phyloP scores from a whole-genome alignment of 306 rosid genomes.

The Lathyrus tuberosus region DNA sequence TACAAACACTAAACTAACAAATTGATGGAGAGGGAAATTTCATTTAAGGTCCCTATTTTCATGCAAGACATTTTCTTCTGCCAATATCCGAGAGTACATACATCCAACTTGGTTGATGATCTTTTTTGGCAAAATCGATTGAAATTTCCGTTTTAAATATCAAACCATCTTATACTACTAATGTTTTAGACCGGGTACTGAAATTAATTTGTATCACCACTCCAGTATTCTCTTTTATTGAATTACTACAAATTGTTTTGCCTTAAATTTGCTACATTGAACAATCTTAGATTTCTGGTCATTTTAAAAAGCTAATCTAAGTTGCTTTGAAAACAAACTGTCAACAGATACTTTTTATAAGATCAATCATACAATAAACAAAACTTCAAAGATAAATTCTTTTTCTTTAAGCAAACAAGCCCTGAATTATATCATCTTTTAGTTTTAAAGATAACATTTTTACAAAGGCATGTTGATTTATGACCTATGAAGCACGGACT shows the following conservation, averaged over 20 bases:
- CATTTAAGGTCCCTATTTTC: constrained; percentile 6
- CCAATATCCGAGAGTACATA: background rate
- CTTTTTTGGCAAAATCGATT: background rate
- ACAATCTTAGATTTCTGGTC: background rate
- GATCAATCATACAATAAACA: background rate
- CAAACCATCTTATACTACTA: constrained; percentile 21
- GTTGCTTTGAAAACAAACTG: background rate
- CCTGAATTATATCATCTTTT: background rate
- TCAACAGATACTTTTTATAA: background rate
- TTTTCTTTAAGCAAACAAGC: background rate
- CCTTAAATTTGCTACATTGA: background rate
- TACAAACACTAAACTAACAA: constrained; percentile 36
- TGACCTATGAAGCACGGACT: background rate
- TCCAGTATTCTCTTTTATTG: constrained; percentile 25
- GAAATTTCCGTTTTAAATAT: constrained; percentile 19
- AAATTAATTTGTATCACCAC: constrained; percentile 12
- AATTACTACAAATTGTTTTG: background rate
- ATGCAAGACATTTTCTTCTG: constrained; percentile 1
- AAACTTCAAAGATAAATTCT: background rate
- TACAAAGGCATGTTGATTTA: constrained; percentile 23
- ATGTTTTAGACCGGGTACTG: background rate
- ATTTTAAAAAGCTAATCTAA: background rate
- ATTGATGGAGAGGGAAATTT: constrained; percentile 10
- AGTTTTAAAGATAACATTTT: constrained; percentile 4
- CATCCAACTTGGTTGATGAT: background rate